Conservation (phyloP, 1,284 basidiomycete genomes). For the Tilletiaria anomala region DNA sequence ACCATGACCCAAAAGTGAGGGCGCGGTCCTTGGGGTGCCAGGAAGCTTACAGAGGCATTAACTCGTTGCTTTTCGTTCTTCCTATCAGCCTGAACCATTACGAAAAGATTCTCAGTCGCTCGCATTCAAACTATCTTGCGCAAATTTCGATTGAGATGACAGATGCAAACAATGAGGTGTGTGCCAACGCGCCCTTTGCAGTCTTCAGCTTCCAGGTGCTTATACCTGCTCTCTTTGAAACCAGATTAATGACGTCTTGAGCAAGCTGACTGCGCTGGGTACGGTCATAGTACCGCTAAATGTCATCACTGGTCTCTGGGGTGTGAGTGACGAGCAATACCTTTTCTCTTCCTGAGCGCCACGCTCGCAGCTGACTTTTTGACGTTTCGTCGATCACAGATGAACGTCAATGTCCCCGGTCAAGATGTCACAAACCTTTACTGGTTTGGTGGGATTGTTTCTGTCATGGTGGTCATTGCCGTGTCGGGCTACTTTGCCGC, state of each 20-base stretch:
- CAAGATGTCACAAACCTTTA: slow-evolving; percentile 25
- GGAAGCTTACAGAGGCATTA: slow-evolving; percentile 7
- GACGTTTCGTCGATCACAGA: slow-evolving; percentile 2
- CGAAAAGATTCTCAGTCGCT: slow-evolving; percentile 94
- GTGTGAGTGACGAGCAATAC: slow-evolving; percentile 2
- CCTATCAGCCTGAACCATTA: slow-evolving; percentile 89
- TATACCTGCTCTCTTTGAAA: too few relatives aligned
- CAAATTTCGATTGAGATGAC: slow-evolving; percentile 46
- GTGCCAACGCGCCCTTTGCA: too few relatives aligned
- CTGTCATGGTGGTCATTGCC: background rate
- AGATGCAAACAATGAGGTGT: slow-evolving; percentile 97
- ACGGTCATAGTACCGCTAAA: slow-evolving; percentile 67
- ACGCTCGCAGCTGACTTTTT: background rate
- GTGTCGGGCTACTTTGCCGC: too few relatives aligned
- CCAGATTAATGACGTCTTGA: slow-evolving; percentile 96
- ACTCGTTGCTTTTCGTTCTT: background rate
- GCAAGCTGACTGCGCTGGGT: slow-evolving; percentile 95
- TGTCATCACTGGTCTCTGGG: slow-evolving; percentile 39
- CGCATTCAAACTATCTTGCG: slow-evolving; percentile 72
- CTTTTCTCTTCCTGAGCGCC: background rate
- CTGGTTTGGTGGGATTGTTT: slow-evolving; percentile 32
- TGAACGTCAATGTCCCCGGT: slow-evolving; percentile 39
- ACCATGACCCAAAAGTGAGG: slow-evolving; percentile 99
- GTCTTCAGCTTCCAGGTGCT: too few relatives aligned
- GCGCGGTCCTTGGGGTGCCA: slow-evolving; percentile 37